A percentile compares a stretch with the other conserved stretches of the same genome.
phyloP scores from a whole-genome alignment of 805 yeast species.

The Wickerhamiella allomyrinae region DNA sequence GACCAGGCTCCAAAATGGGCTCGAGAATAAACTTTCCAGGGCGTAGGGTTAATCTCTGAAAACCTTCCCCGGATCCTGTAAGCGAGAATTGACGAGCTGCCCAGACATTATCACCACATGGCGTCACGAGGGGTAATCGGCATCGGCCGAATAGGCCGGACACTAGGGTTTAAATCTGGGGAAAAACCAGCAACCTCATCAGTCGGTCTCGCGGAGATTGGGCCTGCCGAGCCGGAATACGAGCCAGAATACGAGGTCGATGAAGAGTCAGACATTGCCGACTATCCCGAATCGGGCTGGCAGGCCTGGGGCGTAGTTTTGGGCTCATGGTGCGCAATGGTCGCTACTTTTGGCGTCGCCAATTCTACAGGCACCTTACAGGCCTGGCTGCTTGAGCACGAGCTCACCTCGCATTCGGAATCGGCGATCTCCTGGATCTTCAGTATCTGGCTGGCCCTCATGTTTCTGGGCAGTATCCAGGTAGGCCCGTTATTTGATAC shows the following conservation, averaged over 20 bases:
- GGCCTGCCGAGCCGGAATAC: too few relatives aligned
- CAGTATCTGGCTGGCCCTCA: conserved; percentile 26
- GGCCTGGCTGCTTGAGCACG: conserved; percentile 43
- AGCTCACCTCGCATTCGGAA: conserved; percentile 32
- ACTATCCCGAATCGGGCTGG: conserved; percentile 37
- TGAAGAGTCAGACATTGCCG: background rate
- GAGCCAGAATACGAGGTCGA: background rate
- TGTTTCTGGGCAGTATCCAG: conserved; percentile 33
- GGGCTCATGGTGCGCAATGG: conserved; percentile 46
- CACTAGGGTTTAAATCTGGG: too few relatives aligned
- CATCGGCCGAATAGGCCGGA: too few relatives aligned
- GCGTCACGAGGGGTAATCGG: too few relatives aligned
- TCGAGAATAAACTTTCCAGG: too few relatives aligned
- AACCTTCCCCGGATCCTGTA: background rate
- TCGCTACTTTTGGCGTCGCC: conserved; percentile 48
- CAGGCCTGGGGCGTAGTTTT: conserved; percentile 41
- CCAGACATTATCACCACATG: too few relatives aligned
- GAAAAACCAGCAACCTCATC: too few relatives aligned
- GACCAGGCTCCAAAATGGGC: too few relatives aligned
- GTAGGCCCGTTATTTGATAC: conserved; percentile 42
- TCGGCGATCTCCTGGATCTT: conserved; percentile 59
- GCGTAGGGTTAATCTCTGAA: too few relatives aligned
- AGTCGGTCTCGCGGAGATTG: too few relatives aligned
- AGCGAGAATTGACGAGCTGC: too few relatives aligned
- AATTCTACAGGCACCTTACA: conserved; percentile 57